Conservation (phyloP, 495 filamentous ascomycete genomes). For the Hypoxylon subgilvum region DNA sequence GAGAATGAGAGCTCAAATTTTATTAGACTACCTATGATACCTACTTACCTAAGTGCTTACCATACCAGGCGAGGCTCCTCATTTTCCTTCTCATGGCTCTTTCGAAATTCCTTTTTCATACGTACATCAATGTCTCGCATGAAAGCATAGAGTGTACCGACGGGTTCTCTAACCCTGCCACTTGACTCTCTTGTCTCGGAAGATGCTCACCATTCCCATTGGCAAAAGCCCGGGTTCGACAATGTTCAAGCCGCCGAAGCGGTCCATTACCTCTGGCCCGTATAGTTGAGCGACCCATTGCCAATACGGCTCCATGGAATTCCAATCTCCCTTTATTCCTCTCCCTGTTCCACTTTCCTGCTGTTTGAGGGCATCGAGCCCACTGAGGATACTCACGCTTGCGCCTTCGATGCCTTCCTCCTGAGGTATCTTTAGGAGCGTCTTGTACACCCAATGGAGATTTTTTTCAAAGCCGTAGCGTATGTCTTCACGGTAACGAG, state of each 20-base stretch:
- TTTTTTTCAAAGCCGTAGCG: constrained; percentile 13
- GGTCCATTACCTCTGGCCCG: constrained; percentile 61
- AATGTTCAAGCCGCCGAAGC: constrained; percentile 67
- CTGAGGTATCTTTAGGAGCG: constrained; percentile 49
- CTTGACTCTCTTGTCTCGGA: constrained; percentile 62
- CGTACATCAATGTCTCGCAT: background rate
- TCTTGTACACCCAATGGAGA: constrained; percentile 44
- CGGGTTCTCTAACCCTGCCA: constrained; percentile 55
- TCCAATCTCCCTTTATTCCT: constrained; percentile 42
- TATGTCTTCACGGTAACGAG: constrained; percentile 56
- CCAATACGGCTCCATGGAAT: constrained; percentile 63
- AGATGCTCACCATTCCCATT: constrained; percentile 68
- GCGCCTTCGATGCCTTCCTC: constrained; percentile 43
- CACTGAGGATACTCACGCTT: constrained; percentile 38
- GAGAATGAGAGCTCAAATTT: no score
- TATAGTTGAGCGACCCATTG: constrained; percentile 67
- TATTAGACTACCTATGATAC: no score
- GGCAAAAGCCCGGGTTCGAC: constrained; percentile 67
- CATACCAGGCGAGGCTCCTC: no score
- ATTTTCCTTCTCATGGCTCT: no score
- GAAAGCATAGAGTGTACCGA: constrained; percentile 9
- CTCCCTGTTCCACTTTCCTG: constrained; percentile 16
- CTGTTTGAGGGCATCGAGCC: constrained; percentile 30
- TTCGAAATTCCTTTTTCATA: no score
- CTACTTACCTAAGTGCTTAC: no score